These are phyloP conservation scores for Candida coleopterorum DNA, from an alignment of 805 yeast genomes.

Conservation along the genomic window DNA sequence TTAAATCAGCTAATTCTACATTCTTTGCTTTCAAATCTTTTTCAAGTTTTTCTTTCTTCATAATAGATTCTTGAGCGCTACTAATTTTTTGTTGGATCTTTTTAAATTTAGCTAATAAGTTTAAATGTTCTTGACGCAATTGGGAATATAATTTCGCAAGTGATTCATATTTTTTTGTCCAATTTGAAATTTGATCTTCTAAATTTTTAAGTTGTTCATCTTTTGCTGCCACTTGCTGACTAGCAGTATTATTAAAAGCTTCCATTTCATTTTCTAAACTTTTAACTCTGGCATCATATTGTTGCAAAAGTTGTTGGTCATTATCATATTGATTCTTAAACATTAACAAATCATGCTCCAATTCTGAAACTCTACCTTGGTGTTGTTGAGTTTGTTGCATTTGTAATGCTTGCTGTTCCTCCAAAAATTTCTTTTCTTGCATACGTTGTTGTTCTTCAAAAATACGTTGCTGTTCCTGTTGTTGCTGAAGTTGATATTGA, in stretches of 20 bases:
- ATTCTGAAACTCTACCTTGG: constrained; percentile 72
- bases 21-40: constrained; percentile 81
- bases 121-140: constrained; percentile 86
- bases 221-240: constrained; percentile 69
- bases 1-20: constrained; percentile 81
- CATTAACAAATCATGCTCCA: constrained; percentile 74
- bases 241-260: constrained; percentile 57
- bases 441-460: constrained; percentile 71
- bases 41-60: constrained; percentile 75
- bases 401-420: constrained; percentile 62
- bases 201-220: constrained; percentile 64
- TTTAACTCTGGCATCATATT: constrained; percentile 81
- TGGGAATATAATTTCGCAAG: constrained; percentile 87
- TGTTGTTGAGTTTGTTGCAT: constrained; percentile 70
- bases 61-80: constrained; percentile 83
- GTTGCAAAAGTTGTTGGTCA: constrained; percentile 78
- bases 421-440: constrained; percentile 63
- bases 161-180: constrained; percentile 86
- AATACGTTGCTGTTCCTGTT: constrained; percentile 64
- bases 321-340: constrained; percentile 79
- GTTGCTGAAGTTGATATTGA: constrained; percentile 62
- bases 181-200: constrained; percentile 69
- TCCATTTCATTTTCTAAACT: constrained; percentile 70
- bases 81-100: constrained; percentile 82
- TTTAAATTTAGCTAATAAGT: constrained; percentile 70